These are phyloP conservation scores for Yamadazyma sp. DNA, from an alignment of 805 yeast genomes.

Conservation along the genomic window DNA sequence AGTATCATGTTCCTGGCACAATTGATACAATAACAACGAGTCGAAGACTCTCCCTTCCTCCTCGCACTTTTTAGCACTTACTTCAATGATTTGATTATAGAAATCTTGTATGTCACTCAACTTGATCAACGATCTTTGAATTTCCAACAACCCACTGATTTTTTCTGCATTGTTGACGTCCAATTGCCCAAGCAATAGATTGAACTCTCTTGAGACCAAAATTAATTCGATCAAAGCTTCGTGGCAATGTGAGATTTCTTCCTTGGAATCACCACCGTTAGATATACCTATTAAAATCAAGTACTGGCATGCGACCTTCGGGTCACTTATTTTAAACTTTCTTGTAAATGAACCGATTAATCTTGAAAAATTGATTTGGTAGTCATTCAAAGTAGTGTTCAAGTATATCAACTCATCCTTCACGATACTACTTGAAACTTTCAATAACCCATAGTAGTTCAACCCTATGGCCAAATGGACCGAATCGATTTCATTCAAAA, in stretches of 20 bases:
- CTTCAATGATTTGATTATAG: constrained; percentile 70
- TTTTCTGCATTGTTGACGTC: constrained; percentile 67
- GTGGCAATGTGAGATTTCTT: constrained; percentile 60
- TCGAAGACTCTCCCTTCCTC: constrained; percentile 89
- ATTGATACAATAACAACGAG: constrained; percentile 80
- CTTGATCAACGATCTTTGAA: constrained; percentile 63
- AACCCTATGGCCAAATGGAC: constrained; percentile 87
- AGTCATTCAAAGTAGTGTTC: constrained; percentile 31
- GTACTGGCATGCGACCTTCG: constrained; percentile 90
- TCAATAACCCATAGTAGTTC: constrained; percentile 67
- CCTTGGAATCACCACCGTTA: constrained; percentile 32
- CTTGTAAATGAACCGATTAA: constrained; percentile 78
- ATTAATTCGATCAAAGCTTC: constrained; percentile 83
- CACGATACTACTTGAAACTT: constrained; percentile 38
- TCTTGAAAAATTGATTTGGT: constrained; percentile 53
- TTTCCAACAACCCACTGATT: constrained; percentile 81
- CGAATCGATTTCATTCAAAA: constrained; percentile 74
- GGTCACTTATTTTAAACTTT: constrained; percentile 80
- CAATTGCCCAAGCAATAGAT: constrained; percentile 79
- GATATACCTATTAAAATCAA: constrained; percentile 65
- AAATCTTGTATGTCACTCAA: constrained; percentile 60
- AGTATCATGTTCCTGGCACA: constrained; percentile 82
- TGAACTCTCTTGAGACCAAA: constrained; percentile 81
- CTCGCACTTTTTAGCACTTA: constrained; percentile 82
- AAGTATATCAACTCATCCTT: constrained; percentile 37